Percentiles rank a stretch among this genome's conserved stretches.
These are phyloP conservation scores for Alternaria ventricosa DNA, from an alignment of 2,329 filamentous ascomycete species.

Conservation along the genomic window DNA sequence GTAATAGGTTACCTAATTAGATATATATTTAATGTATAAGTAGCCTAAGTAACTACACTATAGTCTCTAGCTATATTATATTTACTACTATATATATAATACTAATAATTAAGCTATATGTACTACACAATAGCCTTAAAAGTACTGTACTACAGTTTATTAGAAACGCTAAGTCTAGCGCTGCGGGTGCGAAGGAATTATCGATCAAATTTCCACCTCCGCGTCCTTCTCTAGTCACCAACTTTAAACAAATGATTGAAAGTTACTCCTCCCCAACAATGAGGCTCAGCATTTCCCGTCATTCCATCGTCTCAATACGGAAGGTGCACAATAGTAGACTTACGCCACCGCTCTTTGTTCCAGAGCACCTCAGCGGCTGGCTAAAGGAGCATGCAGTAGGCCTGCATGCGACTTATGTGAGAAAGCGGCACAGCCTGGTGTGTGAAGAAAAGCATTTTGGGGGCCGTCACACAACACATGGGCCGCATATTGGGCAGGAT, in stretches of 20 bases:
- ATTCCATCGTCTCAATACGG: background rate
- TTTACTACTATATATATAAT: too few relatives aligned
- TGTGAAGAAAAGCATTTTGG: background rate
- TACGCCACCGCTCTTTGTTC: conserved; percentile 2
- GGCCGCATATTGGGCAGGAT: background rate
- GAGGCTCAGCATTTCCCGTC: background rate
- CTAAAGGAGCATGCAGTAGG: conserved; percentile 2
- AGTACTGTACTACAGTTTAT: too few relatives aligned
- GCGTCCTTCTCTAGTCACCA: background rate
- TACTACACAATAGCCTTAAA: too few relatives aligned
- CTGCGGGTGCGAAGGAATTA: background rate
- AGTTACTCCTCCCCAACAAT: background rate
- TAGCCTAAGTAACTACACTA: too few relatives aligned
- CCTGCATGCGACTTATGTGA: conserved; percentile 3
- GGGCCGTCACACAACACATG: background rate
- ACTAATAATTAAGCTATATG: too few relatives aligned
- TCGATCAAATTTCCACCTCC: background rate
- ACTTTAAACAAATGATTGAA: background rate
- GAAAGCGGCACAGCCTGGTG: conserved; percentile 2
- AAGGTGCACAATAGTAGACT: background rate
- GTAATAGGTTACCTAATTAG: too few relatives aligned
- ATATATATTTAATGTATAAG: too few relatives aligned
- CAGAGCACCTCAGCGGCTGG: conserved; percentile 5
- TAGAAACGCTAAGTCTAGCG: too few relatives aligned
- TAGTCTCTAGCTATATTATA: too few relatives aligned